Percentiles rank a stretch among this genome's conserved stretches.
Conservation (phyloP, 306 rosid species). For the Trichosanthes cucumerina region DNA sequence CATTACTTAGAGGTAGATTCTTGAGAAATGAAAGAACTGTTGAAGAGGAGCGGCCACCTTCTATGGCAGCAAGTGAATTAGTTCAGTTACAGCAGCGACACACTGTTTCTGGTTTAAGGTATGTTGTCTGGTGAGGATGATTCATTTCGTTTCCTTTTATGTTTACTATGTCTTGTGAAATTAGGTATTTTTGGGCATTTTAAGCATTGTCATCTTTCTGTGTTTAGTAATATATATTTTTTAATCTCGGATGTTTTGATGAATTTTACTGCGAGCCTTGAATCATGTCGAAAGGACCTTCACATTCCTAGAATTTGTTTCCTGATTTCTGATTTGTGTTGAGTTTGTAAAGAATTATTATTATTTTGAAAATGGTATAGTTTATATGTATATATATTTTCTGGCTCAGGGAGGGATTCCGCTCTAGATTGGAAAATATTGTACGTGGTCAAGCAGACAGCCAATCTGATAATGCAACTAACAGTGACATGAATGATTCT, state of each 20-base stretch:
- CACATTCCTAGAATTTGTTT: background rate
- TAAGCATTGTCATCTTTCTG: background rate
- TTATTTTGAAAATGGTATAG: background rate
- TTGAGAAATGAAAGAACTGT: conserved; percentile 83
- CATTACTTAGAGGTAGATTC: conserved; percentile 97
- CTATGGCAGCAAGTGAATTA: conserved; percentile 78
- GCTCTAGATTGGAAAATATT: conserved; percentile 77
- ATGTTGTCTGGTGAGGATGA: conserved; percentile 9
- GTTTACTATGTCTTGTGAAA: background rate
- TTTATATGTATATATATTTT: conserved; percentile 20
- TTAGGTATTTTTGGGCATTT: background rate
- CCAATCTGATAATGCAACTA: conserved; percentile 54
- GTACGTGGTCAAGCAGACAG: conserved; percentile 76
- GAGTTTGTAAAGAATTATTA: background rate
- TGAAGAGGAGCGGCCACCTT: conserved; percentile 92
- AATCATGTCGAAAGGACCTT: background rate
- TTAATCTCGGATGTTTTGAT: background rate
- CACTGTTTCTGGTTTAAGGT: conserved; percentile 96
- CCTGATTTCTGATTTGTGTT: background rate
- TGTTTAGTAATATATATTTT: background rate
- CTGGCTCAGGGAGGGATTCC: conserved; percentile 76
- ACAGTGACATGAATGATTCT: conserved; percentile 45
- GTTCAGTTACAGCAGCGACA: conserved; percentile 87
- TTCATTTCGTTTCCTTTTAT: background rate
- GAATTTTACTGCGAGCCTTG: background rate